Evolutionary conservation across 768 basidiomycete species (phyloP).

Genomic region (Mycena chlorophos): DNA sequence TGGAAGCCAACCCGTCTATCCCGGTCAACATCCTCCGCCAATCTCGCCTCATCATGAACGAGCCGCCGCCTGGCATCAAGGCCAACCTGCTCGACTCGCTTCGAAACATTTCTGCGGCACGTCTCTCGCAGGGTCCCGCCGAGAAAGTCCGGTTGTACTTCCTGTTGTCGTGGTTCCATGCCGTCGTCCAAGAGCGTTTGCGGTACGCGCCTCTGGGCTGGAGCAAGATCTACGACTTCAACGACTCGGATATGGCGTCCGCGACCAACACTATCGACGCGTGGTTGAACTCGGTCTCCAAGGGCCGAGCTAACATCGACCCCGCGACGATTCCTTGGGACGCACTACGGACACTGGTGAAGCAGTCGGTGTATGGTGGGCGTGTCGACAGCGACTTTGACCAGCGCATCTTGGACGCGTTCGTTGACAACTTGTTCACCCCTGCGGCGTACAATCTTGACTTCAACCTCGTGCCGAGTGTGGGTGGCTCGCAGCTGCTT

Average conservation of each 20-base stretch:
- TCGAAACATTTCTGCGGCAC: constrained; percentile 65
- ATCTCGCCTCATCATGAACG: constrained; percentile 97
- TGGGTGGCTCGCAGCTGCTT: constrained; percentile 56
- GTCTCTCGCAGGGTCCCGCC: constrained; percentile 81
- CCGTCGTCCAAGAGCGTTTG: constrained; percentile 93
- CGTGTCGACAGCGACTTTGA: constrained; percentile 95
- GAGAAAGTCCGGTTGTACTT: constrained; percentile 95
- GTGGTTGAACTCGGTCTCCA: constrained; percentile 79
- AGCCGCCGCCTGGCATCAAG: constrained; percentile 95
- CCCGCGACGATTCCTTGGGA: constrained; percentile 93
- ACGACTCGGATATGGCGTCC: constrained; percentile 95
- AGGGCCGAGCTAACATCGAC: constrained; percentile 89
- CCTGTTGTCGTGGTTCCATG: constrained; percentile 98
- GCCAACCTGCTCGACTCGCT: constrained; percentile 94
- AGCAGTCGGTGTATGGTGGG: constrained; percentile 95
- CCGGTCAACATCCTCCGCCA: constrained; percentile 96
- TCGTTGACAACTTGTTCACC: constrained; percentile 89
- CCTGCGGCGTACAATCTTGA: constrained; percentile 88
- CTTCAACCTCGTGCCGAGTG: constrained; percentile 80
- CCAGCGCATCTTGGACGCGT: constrained; percentile 87
- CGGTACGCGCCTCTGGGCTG: constrained; percentile 96
- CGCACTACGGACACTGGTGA: constrained; percentile 89
- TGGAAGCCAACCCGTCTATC: constrained; percentile 94
- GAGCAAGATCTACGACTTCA: constrained; percentile 98
- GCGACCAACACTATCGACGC: constrained; percentile 90